Percentiles rank a stretch among this genome's conserved stretches.
These are phyloP conservation scores for Eucalyptus sideroxylon DNA, from an alignment of 345 rosid species.

Conservation along the genomic window DNA sequence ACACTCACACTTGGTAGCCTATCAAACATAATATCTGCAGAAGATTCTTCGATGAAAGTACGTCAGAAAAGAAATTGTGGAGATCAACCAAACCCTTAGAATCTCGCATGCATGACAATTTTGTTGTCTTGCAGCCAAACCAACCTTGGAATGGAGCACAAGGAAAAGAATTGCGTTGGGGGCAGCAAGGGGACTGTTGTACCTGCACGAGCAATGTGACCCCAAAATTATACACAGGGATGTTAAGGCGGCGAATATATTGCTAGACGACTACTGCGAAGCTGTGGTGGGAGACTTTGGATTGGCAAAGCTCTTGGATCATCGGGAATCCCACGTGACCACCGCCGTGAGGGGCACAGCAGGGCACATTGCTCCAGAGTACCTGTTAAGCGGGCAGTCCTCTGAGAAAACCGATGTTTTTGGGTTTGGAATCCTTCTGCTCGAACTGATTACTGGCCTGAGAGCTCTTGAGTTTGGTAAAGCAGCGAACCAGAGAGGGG, in stretches of 20 bases:
- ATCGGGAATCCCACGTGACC: constrained; percentile 79
- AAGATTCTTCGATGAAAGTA: neutral
- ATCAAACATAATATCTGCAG: neutral
- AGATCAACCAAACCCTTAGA: neutral
- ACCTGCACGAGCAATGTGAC: constrained; percentile 94
- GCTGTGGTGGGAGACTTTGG: constrained; percentile 97
- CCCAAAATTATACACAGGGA: constrained; percentile 96
- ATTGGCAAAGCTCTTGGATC: constrained; percentile 86
- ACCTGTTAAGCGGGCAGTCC: constrained; percentile 90
- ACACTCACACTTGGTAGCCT: neutral
- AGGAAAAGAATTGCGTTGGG: constrained; percentile 86
- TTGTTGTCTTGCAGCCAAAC: constrained; percentile 36
- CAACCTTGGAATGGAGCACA: constrained; percentile 80
- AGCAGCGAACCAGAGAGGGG: constrained; percentile 77
- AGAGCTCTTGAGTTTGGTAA: constrained; percentile 86
- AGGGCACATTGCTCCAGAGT: constrained; percentile 95
- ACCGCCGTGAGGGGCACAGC: constrained; percentile 95
- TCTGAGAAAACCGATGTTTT: constrained; percentile 97
- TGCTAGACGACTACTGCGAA: constrained; percentile 75
- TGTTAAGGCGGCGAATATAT: constrained; percentile 92
- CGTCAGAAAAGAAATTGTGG: neutral
- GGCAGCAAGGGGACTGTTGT: constrained; percentile 84
- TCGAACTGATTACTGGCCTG: constrained; percentile 70
- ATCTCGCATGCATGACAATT: neutral
- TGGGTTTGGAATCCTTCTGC: constrained; percentile 83